These are phyloP conservation scores for Nannochloris sp. DNA, from an alignment of 139 green algal species.

Conservation along the genomic window DNA sequence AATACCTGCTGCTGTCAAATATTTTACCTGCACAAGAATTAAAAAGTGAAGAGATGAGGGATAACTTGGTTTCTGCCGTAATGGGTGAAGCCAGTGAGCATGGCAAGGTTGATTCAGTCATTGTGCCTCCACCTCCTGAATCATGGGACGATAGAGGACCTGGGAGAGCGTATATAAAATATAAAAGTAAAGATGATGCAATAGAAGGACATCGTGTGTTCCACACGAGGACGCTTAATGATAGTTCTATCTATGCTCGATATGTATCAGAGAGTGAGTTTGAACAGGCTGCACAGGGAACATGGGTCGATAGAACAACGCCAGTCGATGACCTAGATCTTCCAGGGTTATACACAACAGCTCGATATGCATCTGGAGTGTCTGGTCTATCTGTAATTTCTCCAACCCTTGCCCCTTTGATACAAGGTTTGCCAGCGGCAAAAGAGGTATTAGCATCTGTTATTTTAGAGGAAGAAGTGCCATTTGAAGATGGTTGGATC, in stretches of 20 bases:
- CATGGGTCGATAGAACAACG: conserved; percentile 47
- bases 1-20: conserved; percentile 19
- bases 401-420: conserved; percentile 24
- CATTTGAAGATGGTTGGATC: conserved; percentile 43
- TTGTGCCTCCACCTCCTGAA: conserved; percentile 42
- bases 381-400: conserved; percentile 36
- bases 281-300: conserved; percentile 33
- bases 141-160: conserved; percentile 24
- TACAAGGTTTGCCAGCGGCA: conserved; percentile 31
- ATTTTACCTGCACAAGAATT: conserved; percentile 45
- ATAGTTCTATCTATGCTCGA: conserved; percentile 46
- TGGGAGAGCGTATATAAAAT: conserved; percentile 62
- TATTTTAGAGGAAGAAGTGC: conserved; percentile 38
- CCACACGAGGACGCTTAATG: conserved; percentile 64
- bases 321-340: conserved; percentile 23
- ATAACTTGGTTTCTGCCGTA: conserved; percentile 58
- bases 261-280: conserved; percentile 55
- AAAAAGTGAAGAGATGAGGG: conserved; percentile 17
- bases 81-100: conserved; percentile 51
- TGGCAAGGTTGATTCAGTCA: conserved; percentile 45
- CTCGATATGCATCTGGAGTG: conserved; percentile 27
- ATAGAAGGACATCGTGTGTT: conserved; percentile 35
- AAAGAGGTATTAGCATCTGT: conserved; percentile 19
- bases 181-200: conserved; percentile 32
- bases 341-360: conserved; percentile 27